A percentile compares a stretch with the other conserved stretches of the same genome.
Evolutionary conservation across 2,329 filamentous ascomycete species (phyloP).

Genomic region (Curvularia sp.): DNA sequence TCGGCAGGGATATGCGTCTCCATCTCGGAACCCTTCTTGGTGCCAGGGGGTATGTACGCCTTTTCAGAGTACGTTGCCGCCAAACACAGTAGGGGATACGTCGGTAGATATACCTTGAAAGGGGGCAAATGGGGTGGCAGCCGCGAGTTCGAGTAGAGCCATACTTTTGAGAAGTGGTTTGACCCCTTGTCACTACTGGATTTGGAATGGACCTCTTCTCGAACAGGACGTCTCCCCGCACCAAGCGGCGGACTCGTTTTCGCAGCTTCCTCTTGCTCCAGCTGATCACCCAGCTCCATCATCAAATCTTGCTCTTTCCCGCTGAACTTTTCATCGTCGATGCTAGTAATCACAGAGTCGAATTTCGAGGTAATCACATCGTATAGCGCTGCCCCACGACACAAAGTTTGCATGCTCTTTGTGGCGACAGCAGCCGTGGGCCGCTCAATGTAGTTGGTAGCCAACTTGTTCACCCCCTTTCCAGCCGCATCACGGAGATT

Average conservation of each 20-base stretch:
- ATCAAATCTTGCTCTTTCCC: constrained; percentile 62
- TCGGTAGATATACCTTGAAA: constrained; percentile 75
- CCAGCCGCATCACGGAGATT: constrained; percentile 40
- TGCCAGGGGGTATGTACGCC: constrained; percentile 68
- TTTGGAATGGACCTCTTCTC: constrained; percentile 26
- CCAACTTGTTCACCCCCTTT: constrained; percentile 37
- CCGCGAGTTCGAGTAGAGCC: constrained; percentile 78
- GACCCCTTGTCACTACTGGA: constrained; percentile 33
- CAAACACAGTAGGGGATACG: constrained; percentile 78
- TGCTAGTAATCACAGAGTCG: constrained; percentile 72
- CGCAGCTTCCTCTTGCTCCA: constrained; percentile 21
- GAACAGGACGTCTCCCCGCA: constrained; percentile 20
- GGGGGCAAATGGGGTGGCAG: constrained; percentile 72
- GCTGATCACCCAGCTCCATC: constrained; percentile 29
- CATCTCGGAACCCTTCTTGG: constrained; percentile 66
- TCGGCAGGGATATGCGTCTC: constrained; percentile 75
- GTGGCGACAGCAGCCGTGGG: constrained; percentile 40
- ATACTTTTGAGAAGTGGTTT: constrained; percentile 72
- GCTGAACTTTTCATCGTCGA: constrained; percentile 68
- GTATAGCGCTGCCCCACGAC: constrained; percentile 56
- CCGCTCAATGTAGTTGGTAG: constrained; percentile 40
- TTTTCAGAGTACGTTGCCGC: constrained; percentile 79
- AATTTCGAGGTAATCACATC: constrained; percentile 70
- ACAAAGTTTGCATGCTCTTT: constrained; percentile 50
- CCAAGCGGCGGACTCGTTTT: constrained; percentile 27